Evolutionary conservation across 495 filamentous ascomycete species (phyloP), one percentile per base, ranked within the genome.

Genomic region (Tuber umbilicatum): DNA sequence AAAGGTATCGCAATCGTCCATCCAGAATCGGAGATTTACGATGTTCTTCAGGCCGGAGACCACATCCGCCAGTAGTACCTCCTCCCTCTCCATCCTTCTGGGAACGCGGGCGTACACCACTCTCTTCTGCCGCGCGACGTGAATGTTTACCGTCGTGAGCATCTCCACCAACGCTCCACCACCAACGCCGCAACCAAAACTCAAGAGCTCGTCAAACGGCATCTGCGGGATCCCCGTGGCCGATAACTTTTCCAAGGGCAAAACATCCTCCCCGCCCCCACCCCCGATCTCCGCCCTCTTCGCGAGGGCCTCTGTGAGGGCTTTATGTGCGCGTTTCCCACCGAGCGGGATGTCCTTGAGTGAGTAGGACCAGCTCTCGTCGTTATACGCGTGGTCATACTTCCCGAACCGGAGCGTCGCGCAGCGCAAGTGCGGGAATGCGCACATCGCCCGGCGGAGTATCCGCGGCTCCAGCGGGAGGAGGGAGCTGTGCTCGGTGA

Each of bases 391-490:
- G 23, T 77, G 69, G 68, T 75, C 55, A 31, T 31, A 64, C 50
- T 75, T 77, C 31, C 68, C 42, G 42, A 35, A 19, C 21, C 75
- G 69, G 50, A 77, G 75, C 5, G 73, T 64, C 27, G 72, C 75
- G 27, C 60, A 71, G 38, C 55, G 71, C 42, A 77, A 38, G 14
- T 77, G 71, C 45, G 16, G 40, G 47, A 77, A n/a, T 35, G 23
- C 60, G 40, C 72, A 70, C n/a, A 77, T 43, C 10, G 75, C 39
- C 12, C 23, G 23, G 17, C 55, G 64, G 45, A 77, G 74, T 17
- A 21, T 12, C 43, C 43, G 74, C 50, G 70, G 27, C 70, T 74
- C 42, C 64, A 72, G n/a, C 38, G 55, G 42, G 60, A 72, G 27
- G 38, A 77, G 71, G 38, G 69, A 67, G 12, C 69, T 64, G 27